phyloP scores from a whole-genome alignment of 148 eudicot species.

The Persicaria tinctoria region DNA sequence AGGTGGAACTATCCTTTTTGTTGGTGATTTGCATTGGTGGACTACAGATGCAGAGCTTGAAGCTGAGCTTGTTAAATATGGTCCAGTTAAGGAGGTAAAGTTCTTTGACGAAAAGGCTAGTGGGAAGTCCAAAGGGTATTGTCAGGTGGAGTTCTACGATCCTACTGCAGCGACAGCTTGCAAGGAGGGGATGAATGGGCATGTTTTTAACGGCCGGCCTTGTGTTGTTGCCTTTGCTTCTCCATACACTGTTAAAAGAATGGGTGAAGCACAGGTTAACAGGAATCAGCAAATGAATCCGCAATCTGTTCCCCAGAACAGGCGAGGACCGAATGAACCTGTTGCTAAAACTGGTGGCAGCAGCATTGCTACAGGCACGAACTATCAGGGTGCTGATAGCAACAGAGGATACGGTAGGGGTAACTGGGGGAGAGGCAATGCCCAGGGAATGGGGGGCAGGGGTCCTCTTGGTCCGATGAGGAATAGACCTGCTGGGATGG shows the following conservation, averaged over 20 bases:
- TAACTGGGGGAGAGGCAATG: slow-evolving; percentile 76
- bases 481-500: slow-evolving; percentile 54
- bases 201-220: slow-evolving; percentile 66
- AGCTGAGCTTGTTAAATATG: slow-evolving; percentile 60
- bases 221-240: slow-evolving; percentile 88
- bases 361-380: slow-evolving; percentile 39
- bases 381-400: slow-evolving; percentile 42
- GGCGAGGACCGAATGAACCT: slow-evolving; percentile 43
- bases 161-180: slow-evolving; percentile 58
- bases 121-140: slow-evolving; percentile 84
- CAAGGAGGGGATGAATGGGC: slow-evolving; percentile 86
- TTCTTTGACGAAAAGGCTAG: slow-evolving; percentile 84
- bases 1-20: slow-evolving; percentile 61
- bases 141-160: slow-evolving; percentile 81
- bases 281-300: slow-evolving; percentile 40
- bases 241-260: slow-evolving; percentile 51
- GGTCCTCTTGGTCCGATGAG: slow-evolving; percentile 57
- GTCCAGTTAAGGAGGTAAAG: slow-evolving; percentile 74
- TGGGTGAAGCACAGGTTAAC: slow-evolving; percentile 71
- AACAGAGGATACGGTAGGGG: slow-evolving; percentile 52
- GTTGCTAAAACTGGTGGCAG: slow-evolving; percentile 32
- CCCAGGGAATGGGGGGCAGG: slow-evolving; percentile 55
- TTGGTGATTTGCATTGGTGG: slow-evolving; percentile 98
- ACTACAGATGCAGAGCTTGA: slow-evolving; percentile 88
- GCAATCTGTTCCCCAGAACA: slow-evolving; percentile 28